phyloP scores from a whole-genome alignment of 345 rosid genomes.

The Cardamine chenopodiifolia region DNA sequence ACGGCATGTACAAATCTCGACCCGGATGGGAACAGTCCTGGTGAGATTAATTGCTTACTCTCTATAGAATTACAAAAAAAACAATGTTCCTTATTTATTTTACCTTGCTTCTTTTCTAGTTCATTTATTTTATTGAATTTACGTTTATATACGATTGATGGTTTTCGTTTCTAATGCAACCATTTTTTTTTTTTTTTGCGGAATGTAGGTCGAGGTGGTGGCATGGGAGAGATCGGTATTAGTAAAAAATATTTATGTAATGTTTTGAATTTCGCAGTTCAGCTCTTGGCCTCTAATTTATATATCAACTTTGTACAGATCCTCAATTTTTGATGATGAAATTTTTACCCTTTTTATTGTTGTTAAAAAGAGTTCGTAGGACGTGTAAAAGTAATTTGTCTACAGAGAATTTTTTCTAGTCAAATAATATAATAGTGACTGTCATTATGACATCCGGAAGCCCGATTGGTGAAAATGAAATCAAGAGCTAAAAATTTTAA shows the following conservation, averaged over 20 bases:
- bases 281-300: constrained; percentile 8
- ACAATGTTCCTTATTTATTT: background rate
- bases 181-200: background rate
- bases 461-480: background rate
- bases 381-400: background rate
- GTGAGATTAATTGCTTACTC: constrained; percentile 43
- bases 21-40: constrained; percentile 80
- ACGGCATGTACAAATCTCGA: constrained; percentile 71
- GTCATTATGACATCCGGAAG: background rate
- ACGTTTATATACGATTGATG: background rate
- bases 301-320: constrained; percentile 14
- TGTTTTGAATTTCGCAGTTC: constrained; percentile 1
- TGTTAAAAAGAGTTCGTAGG: background rate
- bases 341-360: background rate
- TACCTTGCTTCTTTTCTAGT: background rate
- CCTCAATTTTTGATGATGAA: constrained; percentile 4
- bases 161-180: constrained; percentile 3
- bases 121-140: background rate
- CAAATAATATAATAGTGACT: too few species aligned
- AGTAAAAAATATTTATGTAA: constrained; percentile 35
- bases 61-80: background rate
- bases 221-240: constrained; percentile 64
- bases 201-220: constrained; percentile 84
- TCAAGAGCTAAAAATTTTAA: background rate
- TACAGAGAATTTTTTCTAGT: background rate